These are phyloP conservation scores for Fusarium proliferatum DNA, from an alignment of 2,329 filamentous ascomycete genomes.

Conservation along the genomic window DNA sequence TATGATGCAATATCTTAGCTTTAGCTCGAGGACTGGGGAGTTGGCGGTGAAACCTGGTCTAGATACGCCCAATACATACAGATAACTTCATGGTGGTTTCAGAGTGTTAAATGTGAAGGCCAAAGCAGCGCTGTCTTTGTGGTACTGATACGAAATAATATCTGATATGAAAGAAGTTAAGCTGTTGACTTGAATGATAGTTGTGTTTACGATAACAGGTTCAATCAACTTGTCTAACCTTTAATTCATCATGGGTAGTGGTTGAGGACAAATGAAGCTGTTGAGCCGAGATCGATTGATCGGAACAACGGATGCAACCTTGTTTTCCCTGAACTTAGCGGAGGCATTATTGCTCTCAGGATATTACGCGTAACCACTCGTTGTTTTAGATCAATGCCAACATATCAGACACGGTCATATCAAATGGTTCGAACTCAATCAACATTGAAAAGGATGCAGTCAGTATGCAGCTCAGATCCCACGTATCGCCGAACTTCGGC, in stretches of 20 bases:
- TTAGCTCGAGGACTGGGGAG: conserved; percentile 18
- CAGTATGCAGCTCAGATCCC: not conserved
- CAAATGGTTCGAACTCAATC: not conserved
- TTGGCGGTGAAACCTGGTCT: conserved; percentile 26
- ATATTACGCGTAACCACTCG: not conserved
- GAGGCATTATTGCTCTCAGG: not conserved
- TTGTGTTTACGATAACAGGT: not conserved
- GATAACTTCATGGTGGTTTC: conserved; percentile 8
- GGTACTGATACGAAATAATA: accelerated
- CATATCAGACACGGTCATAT: not conserved
- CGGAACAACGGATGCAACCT: conserved; percentile 24
- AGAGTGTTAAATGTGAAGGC: not conserved
- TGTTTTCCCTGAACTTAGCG: not conserved
- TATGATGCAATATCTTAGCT: conserved; percentile 27
- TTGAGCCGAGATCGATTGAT: conserved; percentile 19
- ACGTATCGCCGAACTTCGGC: conserved; percentile 20
- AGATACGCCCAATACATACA: conserved; percentile 32
- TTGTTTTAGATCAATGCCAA: not conserved
- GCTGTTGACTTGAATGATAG: not conserved
- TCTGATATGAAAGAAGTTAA: not conserved
- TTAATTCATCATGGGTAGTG: not conserved
- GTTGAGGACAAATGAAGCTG: conserved; percentile 21
- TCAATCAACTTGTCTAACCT: not conserved
- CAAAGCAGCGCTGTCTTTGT: not conserved
- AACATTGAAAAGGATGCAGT: not conserved